Base-by-base conservation (phyloP, 441 rosid genomes). In the Sinapis alba region DNA sequence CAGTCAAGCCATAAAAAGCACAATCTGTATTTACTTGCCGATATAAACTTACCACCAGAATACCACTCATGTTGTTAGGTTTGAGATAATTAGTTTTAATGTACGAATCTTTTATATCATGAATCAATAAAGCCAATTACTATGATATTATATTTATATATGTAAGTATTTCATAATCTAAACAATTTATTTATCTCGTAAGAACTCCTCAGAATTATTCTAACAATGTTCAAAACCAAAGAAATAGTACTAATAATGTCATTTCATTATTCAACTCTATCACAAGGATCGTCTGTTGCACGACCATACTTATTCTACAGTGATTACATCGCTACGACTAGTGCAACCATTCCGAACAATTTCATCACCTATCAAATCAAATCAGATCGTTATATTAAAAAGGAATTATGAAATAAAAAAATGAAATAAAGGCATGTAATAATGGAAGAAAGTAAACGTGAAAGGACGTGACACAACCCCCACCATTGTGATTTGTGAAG, bases 391-490 rank as follows among this genome's bases (percentile, higher is more conserved):
- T 51, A 62, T 16, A 26, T 63, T 15, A 69, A 19, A 43, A 53
- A 9, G 11, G 27, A 24, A 43, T 15, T 9, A 53, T 24, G 58
- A 34, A 68, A 12, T 41, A 20, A 27, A 20, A 66, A 34, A 68
- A 12, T 41, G 36, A 27, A 20, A 41, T 7, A 65, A 77, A 58
- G 65, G 11, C 18, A 24, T 15, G 76, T 32, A 32, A 71, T 77
- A 77, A 77, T 71, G 72, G 76, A 71, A 79, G 41, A 30, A 20
- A 51, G 75, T 71, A 78, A 74, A 24, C 32, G 36, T 66, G 69
- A 77, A 57, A 32, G 51, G 72, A 28, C 53, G 69, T 64, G 70
- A 66, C 20, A 21, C 19, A 80, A 73, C 83, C 54, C 86, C 86
- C 81, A 81, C 83, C 69, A 60, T 60, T n/a, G 58, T 62, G 59